Evolutionary conservation across 345 rosid species (phyloP), one percentile per base, ranked within the genome.

Genomic region (Boechera divaricarpa): DNA sequence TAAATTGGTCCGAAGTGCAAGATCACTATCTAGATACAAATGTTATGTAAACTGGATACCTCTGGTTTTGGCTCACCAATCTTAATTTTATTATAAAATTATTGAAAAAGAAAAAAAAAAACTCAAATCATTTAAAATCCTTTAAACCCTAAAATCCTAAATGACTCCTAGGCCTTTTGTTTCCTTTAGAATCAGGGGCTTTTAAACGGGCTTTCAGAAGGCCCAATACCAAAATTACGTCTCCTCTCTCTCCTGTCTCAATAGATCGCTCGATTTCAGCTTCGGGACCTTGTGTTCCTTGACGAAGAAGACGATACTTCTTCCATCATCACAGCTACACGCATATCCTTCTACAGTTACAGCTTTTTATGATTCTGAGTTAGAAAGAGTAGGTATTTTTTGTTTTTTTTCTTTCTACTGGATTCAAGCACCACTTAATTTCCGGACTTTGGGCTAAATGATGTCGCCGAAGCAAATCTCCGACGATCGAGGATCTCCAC

Each of bases 401-500:
- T 16, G n/a, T 59, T 53, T 26, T 0, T 56, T 4, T 7, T 2
- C 7, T 49, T 49, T 49, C 7, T 49, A 44, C 57, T 55, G 59
- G 73, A 35, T 67, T 66, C 49, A 18, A 71, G 53, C 42, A 18
- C 28, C 52, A 5, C 52, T 31, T 47, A 6, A 5, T 42, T 60
- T 4, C 24, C 56, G 57, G 41, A 13, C n/a, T 31, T 53, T 8
- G 13, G 55, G 31, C 66, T 63, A 67, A 93, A 93, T 89, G 90
- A 93, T 88, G 90, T 88, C 97, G 62, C 94, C 97, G 49, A 88
- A 78, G 80, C 90, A 75, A 85, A 77, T 77, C 72, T 78, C 90
- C 58, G 97, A 91, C 47, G 96, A 87, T 87, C 87, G 96, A 77
- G 94, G 87, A 73, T 91, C 96, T 72, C 42, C 91, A 66, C 85